A percentile compares a stretch with the other conserved stretches of the same genome.
phyloP scores from a whole-genome alignment of 2,329 filamentous ascomycete species.

The Ophiostoma sp. region DNA sequence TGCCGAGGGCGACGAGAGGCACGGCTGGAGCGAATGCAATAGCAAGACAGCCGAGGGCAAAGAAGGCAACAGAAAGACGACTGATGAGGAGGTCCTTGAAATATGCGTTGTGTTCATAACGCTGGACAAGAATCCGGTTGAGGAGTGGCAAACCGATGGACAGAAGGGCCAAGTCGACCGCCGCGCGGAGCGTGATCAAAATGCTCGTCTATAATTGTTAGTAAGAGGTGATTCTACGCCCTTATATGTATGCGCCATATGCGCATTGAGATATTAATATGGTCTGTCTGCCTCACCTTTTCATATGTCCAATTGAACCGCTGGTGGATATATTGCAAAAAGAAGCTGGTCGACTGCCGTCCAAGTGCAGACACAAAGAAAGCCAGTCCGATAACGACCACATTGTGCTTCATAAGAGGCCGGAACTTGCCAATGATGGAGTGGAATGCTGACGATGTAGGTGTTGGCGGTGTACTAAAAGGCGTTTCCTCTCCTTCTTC shows the following conservation, averaged over 20 bases:
- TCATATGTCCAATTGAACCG: conserved; percentile 16
- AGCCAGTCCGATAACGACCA: background rate
- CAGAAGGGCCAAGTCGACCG: background rate
- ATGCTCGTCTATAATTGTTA: background rate
- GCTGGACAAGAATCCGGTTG: background rate
- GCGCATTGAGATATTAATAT: background rate
- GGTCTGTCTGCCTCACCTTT: background rate
- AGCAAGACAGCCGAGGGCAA: background rate
- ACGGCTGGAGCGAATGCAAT: background rate
- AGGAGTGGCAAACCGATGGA: background rate
- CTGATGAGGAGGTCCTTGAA: conserved; percentile 6
- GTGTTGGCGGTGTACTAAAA: background rate
- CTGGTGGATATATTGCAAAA: conserved; percentile 12
- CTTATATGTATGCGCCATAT: too few species aligned
- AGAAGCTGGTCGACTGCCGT: conserved; percentile 9
- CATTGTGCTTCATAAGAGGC: conserved; percentile 2
- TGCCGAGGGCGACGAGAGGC: background rate
- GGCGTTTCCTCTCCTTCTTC: background rate
- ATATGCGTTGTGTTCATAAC: background rate
- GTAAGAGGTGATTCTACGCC: too few species aligned
- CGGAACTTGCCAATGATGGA: background rate
- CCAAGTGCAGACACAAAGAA: conserved; percentile 11
- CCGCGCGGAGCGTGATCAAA: background rate
- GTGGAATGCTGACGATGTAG: background rate
- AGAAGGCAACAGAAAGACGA: background rate